These are phyloP conservation scores for Saccharomycopsis vini DNA, from an alignment of 805 yeast species.

Conservation along the genomic window DNA sequence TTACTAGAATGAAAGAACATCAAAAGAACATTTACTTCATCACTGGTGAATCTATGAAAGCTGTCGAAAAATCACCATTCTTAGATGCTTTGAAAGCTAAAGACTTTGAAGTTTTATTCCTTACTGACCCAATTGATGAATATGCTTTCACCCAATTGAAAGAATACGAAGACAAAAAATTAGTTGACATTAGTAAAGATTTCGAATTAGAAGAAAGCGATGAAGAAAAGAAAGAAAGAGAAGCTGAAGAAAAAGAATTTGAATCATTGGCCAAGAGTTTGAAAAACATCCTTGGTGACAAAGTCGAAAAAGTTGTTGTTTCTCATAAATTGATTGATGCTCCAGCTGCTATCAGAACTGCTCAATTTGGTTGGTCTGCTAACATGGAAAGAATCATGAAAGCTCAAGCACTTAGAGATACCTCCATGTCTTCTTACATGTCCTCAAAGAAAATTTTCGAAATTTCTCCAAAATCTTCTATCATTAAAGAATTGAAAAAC, in stretches of 20 bases:
- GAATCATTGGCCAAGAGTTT: slow-evolving; percentile 92
- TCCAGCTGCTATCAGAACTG: slow-evolving; percentile 99
- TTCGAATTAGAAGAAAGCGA: slow-evolving; percentile 97
- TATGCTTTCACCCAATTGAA: slow-evolving; percentile 98
- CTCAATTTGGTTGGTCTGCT: slow-evolving; percentile 99
- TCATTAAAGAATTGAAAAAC: slow-evolving; percentile 89
- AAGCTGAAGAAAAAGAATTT: slow-evolving; percentile 82
- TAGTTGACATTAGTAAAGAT: slow-evolving; percentile 98
- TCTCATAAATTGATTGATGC: slow-evolving; percentile 96
- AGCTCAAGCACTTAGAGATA: slow-evolving; percentile 99
- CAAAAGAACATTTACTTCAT: slow-evolving; percentile 99
- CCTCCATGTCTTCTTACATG: slow-evolving; percentile 99
- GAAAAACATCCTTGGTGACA: slow-evolving; percentile 96
- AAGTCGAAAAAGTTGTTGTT: slow-evolving; percentile 98
- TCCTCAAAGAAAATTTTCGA: slow-evolving; percentile 98
- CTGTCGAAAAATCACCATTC: slow-evolving; percentile 98
- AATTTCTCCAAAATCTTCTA: slow-evolving; percentile 93
- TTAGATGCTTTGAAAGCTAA: slow-evolving; percentile 97
- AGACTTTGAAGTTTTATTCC: slow-evolving; percentile 95
- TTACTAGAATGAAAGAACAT: slow-evolving; percentile 99
- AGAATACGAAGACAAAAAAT: slow-evolving; percentile 98
- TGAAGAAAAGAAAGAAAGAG: slow-evolving; percentile 93
- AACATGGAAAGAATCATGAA: slow-evolving; percentile 99
- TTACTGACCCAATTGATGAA: slow-evolving; percentile 99
- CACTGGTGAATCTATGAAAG: slow-evolving; percentile 97